phyloP scores from a whole-genome alignment of 306 rosid species.

The Leucaena leucocephala region DNA sequence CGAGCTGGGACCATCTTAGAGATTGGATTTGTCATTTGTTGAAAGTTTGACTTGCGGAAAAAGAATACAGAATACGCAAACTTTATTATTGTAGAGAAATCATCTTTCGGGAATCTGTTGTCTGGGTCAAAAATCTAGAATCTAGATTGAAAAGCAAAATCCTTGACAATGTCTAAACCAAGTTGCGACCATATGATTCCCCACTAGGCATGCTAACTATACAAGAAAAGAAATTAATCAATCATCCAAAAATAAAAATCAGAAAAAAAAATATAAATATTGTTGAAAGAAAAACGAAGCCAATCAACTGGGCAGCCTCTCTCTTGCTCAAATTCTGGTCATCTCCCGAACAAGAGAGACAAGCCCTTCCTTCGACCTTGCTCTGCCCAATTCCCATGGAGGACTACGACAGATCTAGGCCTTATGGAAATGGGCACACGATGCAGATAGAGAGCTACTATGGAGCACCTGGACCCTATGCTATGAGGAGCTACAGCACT shows the following conservation, averaged over 20 bases:
- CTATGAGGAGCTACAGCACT: slow-evolving; percentile 57
- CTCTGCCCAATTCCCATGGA: slow-evolving; percentile 54
- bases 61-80: background rate
- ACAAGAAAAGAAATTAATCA: slow-evolving; percentile 15
- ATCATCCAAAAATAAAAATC: slow-evolving; percentile 13
- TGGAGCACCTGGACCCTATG: slow-evolving; percentile 59
- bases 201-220: slow-evolving; percentile 55
- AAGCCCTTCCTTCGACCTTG: background rate
- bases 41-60: background rate
- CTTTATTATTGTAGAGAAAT: background rate
- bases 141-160: slow-evolving; percentile 31
- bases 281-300: slow-evolving; percentile 25
- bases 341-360: slow-evolving; percentile 18
- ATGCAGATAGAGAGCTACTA: slow-evolving; percentile 73
- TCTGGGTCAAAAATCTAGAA: slow-evolving; percentile 45
- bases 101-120: slow-evolving; percentile 12
- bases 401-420: slow-evolving; percentile 61
- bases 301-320: slow-evolving; percentile 31
- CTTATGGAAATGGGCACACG: slow-evolving; percentile 52
- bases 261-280: slow-evolving; percentile 3
- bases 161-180: slow-evolving; percentile 7
- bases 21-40: background rate
- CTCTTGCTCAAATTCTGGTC: slow-evolving; percentile 19
- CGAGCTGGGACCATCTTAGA: background rate
- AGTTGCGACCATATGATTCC: slow-evolving; percentile 44